Evolutionary conservation across 2,329 filamentous ascomycete genomes (phyloP).

Genomic region (Pseudopyrenochaeta lycopersici): DNA sequence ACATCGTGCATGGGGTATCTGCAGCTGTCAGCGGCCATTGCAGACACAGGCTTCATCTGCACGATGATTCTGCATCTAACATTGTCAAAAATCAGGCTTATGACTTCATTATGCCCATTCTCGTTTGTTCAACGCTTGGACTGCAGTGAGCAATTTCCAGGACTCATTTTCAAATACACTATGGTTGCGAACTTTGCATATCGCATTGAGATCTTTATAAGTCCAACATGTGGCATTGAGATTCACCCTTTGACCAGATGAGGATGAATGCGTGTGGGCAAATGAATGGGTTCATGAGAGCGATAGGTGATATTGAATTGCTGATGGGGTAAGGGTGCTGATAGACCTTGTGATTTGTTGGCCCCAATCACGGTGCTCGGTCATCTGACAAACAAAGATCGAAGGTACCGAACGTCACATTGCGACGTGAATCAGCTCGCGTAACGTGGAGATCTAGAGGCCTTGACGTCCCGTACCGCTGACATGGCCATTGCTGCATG

Average conservation of each 20-base stretch:
- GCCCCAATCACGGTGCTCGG: not conserved
- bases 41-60: not conserved
- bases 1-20: not conserved
- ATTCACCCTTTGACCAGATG: not conserved
- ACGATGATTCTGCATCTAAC: not conserved
- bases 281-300: not conserved
- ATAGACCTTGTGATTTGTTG: too few relatives aligned
- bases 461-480: constrained; percentile 4
- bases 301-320: not conserved
- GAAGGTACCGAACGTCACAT: not conserved
- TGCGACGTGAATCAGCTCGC: not conserved
- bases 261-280: not conserved
- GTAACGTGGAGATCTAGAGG: not conserved
- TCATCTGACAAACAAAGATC: not conserved
- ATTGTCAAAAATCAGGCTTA: not conserved
- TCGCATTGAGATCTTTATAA: too few relatives aligned
- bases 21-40: not conserved
- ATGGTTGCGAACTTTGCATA: too few relatives aligned
- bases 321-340: not conserved
- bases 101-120: not conserved
- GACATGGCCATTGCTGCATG: not conserved
- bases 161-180: too few relatives aligned
- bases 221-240: too few relatives aligned
- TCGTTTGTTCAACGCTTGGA: too few relatives aligned
- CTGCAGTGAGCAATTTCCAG: too few relatives aligned